Conservation (phyloP, 768 basidiomycete genomes). For the Boletellus ananiceps region DNA sequence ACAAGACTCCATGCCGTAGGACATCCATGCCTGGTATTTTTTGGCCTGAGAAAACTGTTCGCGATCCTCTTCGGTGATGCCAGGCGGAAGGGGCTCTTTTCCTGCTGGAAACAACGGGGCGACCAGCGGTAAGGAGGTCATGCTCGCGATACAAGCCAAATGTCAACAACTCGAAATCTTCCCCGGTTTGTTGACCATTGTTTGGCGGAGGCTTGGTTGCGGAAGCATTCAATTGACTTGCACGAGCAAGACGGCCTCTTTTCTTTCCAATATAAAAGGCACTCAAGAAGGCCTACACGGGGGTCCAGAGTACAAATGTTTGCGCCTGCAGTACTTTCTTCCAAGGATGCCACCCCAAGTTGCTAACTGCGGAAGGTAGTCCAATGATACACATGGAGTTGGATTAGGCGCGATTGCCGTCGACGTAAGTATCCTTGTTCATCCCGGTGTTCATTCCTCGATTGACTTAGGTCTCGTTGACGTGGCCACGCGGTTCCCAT, state of each 20-base stretch:
- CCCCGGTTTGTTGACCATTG: conserved; percentile 12
- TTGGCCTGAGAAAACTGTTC: conserved; percentile 59
- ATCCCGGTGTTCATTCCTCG: too few relatives aligned
- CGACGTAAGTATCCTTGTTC: too few relatives aligned
- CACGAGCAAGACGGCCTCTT: conserved; percentile 8
- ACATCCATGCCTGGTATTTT: conserved; percentile 72
- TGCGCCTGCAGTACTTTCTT: too few relatives aligned
- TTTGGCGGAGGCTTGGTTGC: conserved; percentile 15
- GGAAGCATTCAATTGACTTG: neutral
- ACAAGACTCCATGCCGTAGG: conserved; percentile 80
- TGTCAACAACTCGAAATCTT: conserved; percentile 1
- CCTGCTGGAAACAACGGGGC: conserved; percentile 81
- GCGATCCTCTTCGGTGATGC: conserved; percentile 77
- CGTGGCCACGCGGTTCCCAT: too few relatives aligned
- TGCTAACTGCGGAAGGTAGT: too few relatives aligned
- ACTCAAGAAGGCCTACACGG: conserved; percentile 12
- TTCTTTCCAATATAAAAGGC: too few relatives aligned
- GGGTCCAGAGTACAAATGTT: conserved; percentile 9
- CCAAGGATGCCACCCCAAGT: too few relatives aligned
- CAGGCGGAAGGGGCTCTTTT: conserved; percentile 83
- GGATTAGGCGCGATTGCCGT: too few relatives aligned
- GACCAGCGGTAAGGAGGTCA: conserved; percentile 35
- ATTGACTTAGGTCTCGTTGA: too few relatives aligned
- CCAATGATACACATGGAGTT: too few relatives aligned
- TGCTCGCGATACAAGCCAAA: conserved; percentile 3